phyloP scores from a whole-genome alignment of 768 basidiomycete species.

The Psilocybe sp. region DNA sequence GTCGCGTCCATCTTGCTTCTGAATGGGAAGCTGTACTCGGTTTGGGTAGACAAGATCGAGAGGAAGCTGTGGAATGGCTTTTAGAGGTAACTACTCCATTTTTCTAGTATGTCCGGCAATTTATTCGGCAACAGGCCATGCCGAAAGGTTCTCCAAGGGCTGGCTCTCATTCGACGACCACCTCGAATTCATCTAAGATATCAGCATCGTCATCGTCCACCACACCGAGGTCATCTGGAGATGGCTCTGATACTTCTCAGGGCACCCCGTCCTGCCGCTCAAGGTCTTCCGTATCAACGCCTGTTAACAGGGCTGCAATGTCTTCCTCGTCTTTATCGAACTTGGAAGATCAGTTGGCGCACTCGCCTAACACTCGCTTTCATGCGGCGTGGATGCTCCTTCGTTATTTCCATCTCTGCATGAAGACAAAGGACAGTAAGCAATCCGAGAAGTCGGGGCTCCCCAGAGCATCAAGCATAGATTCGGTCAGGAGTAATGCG shows the following conservation, averaged over 20 bases:
- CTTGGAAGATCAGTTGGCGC: conserved; percentile 51
- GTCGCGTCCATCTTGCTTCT: not conserved
- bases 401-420: conserved; percentile 49
- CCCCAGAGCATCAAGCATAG: conserved; percentile 1
- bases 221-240: no score
- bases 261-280: conserved; percentile 1
- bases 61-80: conserved; percentile 20
- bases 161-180: no score
- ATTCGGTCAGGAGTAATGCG: conserved; percentile 5
- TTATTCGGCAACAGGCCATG: no score
- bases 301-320: conserved; percentile 1
- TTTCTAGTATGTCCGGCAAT: not conserved
- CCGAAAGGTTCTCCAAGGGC: no score
- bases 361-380: conserved; percentile 58
- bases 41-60: conserved; percentile 14
- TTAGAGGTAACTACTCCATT: conserved; percentile 29
- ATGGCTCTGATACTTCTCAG: not conserved
- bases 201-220: conserved; percentile 9
- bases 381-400: conserved; percentile 62
- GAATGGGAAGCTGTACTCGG: conserved; percentile 22
- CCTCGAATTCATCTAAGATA: not conserved
- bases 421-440: no score
- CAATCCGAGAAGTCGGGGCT: not conserved
- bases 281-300: conserved; percentile 9
- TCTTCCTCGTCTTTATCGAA: conserved; percentile 20